Evolutionary conservation across 306 rosid species (phyloP).

Genomic region (Rosa persica): DNA sequence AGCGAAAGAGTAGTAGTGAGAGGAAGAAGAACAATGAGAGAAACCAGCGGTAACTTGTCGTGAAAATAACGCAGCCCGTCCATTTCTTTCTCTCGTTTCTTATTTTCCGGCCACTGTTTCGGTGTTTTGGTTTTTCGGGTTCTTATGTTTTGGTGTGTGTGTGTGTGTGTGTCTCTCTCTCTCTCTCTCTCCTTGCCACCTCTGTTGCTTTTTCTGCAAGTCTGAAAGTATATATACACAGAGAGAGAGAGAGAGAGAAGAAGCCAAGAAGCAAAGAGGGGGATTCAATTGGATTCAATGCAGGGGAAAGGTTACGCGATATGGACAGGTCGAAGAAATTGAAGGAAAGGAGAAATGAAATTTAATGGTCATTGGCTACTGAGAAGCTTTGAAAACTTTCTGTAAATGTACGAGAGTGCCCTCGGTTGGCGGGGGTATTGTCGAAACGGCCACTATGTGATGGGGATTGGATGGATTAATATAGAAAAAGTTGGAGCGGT

Average conservation of each 20-base stretch:
- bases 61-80: constrained; percentile 26
- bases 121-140: background rate
- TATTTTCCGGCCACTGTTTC: background rate
- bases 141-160: background rate
- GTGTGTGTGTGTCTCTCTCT: constrained; percentile 27
- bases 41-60: constrained; percentile 2
- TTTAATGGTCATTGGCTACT: constrained; percentile 1
- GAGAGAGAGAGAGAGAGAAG: constrained; percentile 11
- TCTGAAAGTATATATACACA: background rate
- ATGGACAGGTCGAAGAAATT: background rate
- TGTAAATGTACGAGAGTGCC: background rate
- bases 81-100: constrained; percentile 29
- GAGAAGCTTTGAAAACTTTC: background rate
- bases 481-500: background rate
- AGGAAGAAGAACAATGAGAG: constrained; percentile 16
- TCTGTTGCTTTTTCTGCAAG: constrained; percentile 30
- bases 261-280: background rate
- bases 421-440: background rate
- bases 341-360: background rate
- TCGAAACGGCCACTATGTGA: background rate
- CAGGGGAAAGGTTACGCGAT: constrained; percentile 1
- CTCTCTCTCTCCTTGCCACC: constrained; percentile 24
- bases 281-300: background rate
- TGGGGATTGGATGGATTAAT: background rate
- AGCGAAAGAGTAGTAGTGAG: background rate